These are phyloP conservation scores for Populus deltoides DNA, from an alignment of 345 rosid species.

Conservation along the genomic window DNA sequence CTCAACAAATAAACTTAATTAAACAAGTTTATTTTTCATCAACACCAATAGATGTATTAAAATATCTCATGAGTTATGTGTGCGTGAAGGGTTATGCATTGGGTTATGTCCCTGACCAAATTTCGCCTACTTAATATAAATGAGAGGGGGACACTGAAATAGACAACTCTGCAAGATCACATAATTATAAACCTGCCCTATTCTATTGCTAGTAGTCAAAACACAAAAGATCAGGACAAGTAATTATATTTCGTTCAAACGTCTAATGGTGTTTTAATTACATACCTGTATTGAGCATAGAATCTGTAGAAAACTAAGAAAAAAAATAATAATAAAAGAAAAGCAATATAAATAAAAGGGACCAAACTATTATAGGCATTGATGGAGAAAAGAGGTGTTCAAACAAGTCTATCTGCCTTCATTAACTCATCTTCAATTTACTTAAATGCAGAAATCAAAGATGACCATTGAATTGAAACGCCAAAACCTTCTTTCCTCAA, in stretches of 20 bases:
- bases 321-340: background rate
- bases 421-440: slow-evolving; percentile 49
- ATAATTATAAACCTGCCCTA: slow-evolving; percentile 21
- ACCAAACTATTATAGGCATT: slow-evolving; percentile 30
- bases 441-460: slow-evolving; percentile 56
- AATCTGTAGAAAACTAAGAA: background rate
- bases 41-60: no score
- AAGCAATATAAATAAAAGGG: background rate
- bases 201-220: slow-evolving; percentile 23
- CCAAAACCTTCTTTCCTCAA: slow-evolving; percentile 48
- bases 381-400: slow-evolving; percentile 18
- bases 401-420: slow-evolving; percentile 46
- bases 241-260: background rate
- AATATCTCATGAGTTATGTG: no score
- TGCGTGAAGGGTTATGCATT: no score
- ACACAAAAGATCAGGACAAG: background rate
- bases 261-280: slow-evolving; percentile 2
- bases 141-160: slow-evolving; percentile 34
- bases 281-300: background rate
- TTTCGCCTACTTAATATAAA: slow-evolving; percentile 18
- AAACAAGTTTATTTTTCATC: no score
- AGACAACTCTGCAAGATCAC: slow-evolving; percentile 32
- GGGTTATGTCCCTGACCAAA: no score
- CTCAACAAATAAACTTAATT: no score
- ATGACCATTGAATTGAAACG: slow-evolving; percentile 31